A percentile compares a stretch with the other conserved stretches of the same genome.
phyloP scores from a whole-genome alignment of 345 rosid species.

The Mercurialis annua region DNA sequence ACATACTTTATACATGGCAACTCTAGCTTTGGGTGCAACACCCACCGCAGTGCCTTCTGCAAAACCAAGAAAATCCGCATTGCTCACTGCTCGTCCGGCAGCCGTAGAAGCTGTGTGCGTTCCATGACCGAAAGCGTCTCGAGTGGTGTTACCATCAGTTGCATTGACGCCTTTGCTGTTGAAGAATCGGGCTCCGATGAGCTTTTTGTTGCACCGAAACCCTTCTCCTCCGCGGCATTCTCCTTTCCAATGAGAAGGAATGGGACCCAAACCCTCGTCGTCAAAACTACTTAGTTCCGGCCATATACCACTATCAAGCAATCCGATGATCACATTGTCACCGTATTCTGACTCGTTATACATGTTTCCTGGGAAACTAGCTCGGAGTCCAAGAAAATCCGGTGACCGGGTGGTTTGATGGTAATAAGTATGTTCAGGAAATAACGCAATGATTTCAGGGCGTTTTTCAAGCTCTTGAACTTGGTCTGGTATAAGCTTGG shows the following conservation, averaged over 20 bases:
- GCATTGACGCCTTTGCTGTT: slow-evolving; percentile 22
- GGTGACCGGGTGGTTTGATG: slow-evolving; percentile 65
- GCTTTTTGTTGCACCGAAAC: slow-evolving; percentile 56
- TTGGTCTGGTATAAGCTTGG: slow-evolving; percentile 41
- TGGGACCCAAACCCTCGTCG: slow-evolving; percentile 46
- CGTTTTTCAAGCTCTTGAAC: slow-evolving; percentile 39
- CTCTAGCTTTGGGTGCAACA: slow-evolving; percentile 55
- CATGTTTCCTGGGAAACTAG: slow-evolving; percentile 1
- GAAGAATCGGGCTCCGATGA: slow-evolving; percentile 62
- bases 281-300: slow-evolving; percentile 53
- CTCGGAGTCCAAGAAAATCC: slow-evolving; percentile 49
- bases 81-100: slow-evolving; percentile 59
- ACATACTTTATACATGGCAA: slow-evolving; percentile 60
- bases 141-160: slow-evolving; percentile 19
- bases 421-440: slow-evolving; percentile 51
- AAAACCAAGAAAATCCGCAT: slow-evolving; percentile 53
- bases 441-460: slow-evolving; percentile 44
- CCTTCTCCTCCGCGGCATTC: slow-evolving; percentile 55
- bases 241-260: slow-evolving; percentile 57
- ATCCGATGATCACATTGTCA: slow-evolving; percentile 65
- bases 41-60: slow-evolving; percentile 66
- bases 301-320: slow-evolving; percentile 64
- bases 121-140: slow-evolving; percentile 69
- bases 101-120: slow-evolving; percentile 73
- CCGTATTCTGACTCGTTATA: slow-evolving; percentile 33